phyloP scores from a whole-genome alignment of 1,284 basidiomycete species.

The Cronartium quercuum region DNA sequence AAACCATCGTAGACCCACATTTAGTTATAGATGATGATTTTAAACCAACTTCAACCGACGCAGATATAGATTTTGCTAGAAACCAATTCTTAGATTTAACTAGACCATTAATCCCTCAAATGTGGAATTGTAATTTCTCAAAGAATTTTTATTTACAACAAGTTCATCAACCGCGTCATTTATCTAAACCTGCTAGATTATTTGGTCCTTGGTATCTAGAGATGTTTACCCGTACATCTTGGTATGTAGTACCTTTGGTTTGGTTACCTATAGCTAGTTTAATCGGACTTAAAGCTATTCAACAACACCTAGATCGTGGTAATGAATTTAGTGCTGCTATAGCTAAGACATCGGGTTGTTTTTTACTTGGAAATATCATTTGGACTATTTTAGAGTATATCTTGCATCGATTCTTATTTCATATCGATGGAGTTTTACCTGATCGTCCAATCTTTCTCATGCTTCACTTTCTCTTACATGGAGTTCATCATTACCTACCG shows the following conservation, averaged over 20 bases:
- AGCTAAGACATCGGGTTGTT: conserved; percentile 59
- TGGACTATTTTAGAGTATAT: conserved; percentile 95
- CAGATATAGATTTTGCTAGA: conserved; percentile 69
- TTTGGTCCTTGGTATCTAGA: conserved; percentile 80
- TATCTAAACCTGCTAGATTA: conserved; percentile 75
- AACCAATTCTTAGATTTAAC: conserved; percentile 88
- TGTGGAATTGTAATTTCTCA: conserved; percentile 75
- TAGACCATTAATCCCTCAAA: conserved; percentile 75
- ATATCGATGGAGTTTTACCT: conserved; percentile 83
- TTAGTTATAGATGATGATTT: conserved; percentile 61
- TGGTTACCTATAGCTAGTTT: conserved; percentile 85
- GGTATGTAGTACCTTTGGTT: conserved; percentile 87
- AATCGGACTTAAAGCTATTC: conserved; percentile 69
- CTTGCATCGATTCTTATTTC: conserved; percentile 97
- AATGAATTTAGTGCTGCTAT: conserved; percentile 32
- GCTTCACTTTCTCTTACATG: conserved; percentile 84
- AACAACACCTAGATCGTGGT: conserved; percentile 64
- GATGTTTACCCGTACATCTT: conserved; percentile 76
- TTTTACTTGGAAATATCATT: conserved; percentile 73
- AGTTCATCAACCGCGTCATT: conserved; percentile 90
- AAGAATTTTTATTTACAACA: conserved; percentile 95
- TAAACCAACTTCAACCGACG: conserved; percentile 77
- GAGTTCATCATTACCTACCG: conserved; percentile 93
- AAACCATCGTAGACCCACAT: conserved; percentile 49
- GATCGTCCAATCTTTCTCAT: conserved; percentile 73